Conservation (phyloP, 257 asterid species). For the Eucommia ulmoides region DNA sequence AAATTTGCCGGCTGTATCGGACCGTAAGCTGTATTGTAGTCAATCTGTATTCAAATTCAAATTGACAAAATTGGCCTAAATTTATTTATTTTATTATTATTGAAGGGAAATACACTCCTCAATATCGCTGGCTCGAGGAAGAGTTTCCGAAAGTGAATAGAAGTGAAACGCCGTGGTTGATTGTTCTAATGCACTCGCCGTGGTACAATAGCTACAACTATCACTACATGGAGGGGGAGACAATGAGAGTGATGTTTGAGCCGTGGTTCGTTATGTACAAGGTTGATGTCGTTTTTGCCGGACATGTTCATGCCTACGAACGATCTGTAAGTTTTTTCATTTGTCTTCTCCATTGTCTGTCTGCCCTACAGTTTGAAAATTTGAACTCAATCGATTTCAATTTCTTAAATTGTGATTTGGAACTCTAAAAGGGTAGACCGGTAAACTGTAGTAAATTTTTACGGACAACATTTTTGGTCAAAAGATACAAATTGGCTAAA, state of each 20-base stretch:
- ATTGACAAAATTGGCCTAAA: too few relatives aligned
- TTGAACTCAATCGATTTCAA: not conserved
- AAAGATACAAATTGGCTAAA: too few relatives aligned
- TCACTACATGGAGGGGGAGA: slow-evolving; percentile 95
- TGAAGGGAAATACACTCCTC: slow-evolving; percentile 93
- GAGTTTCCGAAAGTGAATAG: slow-evolving; percentile 79
- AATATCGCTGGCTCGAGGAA: slow-evolving; percentile 46
- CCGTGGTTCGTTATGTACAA: slow-evolving; percentile 62
- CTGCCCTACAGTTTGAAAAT: not conserved
- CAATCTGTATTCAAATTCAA: too few relatives aligned
- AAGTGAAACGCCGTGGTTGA: slow-evolving; percentile 80
- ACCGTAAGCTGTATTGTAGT: too few relatives aligned
- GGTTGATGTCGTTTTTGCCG: slow-evolving; percentile 82
- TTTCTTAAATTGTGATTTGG: too few relatives aligned
- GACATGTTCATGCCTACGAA: slow-evolving; percentile 92
- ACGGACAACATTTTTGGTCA: too few relatives aligned
- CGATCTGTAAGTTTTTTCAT: slow-evolving; percentile 39
- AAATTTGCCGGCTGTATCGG: too few relatives aligned
- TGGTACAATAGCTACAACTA: slow-evolving; percentile 86
- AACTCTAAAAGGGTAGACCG: too few relatives aligned
- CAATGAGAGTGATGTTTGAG: slow-evolving; percentile 83
- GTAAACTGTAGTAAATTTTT: too few relatives aligned
- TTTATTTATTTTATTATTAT: too few relatives aligned
- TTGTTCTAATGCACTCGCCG: slow-evolving; percentile 78
- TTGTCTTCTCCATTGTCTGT: not conserved